Base-by-base conservation (phyloP, 2,329 filamentous ascomycete species). In the Fusarium nanum region DNA sequence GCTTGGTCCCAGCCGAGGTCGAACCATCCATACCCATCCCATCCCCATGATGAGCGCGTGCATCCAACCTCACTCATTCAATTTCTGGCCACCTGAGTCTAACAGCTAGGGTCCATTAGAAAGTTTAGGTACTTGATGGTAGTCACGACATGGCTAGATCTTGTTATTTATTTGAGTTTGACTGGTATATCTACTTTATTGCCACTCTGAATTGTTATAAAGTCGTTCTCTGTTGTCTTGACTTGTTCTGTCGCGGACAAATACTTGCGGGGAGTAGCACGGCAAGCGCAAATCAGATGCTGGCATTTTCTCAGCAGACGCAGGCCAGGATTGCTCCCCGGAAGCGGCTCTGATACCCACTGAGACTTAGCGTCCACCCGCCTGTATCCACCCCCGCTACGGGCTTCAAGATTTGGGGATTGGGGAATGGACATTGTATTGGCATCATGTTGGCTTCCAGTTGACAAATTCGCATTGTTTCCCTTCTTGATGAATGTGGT, bases 281-380 rank as follows among this genome's bases (percentile, higher is more conserved):
- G 8, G 11, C 22, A 27, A 56, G 62, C 68, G 45, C 73, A 75
- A 75, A 75, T 75, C 73, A 75, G 68, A 70, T 66, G 68, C 62
- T 60, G 45, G 70, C 59, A 40, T 73, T 75, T 75, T 67, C 73
- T 75, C 73, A 75, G 73, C 73, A 75, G 49, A 8, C 22, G 20
- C 60, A 42, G 61, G 22, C 52, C 27, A 66, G 67, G 52, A 58
- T 64, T 67, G 46, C 41, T 67, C 57, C 67, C 70, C 72, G 67
- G 71, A 73, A 69, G 54, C 69, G 66, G 71, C 61, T 59, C 40
- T 50, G 41, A 53, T 64, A 64, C 54, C 67, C 67, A 56, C 67
- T 70, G 67, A 60, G 63, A 58, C 46, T 62, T 70, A 70, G 68
- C 59, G 62, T 44, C 32, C 57, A 67, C 41, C 27, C 40, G 30